A percentile compares a stretch with the other conserved stretches of the same genome.
phyloP scores from a whole-genome alignment of 2,329 filamentous ascomycete species.

The Fusarium tuaranense region DNA sequence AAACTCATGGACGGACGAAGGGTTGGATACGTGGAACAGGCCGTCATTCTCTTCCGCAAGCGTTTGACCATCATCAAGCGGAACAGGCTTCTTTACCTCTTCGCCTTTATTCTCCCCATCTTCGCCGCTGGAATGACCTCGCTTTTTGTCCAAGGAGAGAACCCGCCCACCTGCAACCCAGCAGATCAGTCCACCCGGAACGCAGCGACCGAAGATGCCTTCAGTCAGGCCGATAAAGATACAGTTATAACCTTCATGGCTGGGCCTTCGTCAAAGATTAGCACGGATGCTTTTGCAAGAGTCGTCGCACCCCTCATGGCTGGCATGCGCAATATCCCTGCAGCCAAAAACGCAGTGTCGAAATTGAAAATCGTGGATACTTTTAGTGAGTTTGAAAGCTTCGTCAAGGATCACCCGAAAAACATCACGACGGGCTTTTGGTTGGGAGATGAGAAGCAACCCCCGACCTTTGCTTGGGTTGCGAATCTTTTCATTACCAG shows the following conservation, averaged over 20 bases:
- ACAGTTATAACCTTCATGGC: conserved; percentile 44
- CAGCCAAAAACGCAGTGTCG: conserved; percentile 33
- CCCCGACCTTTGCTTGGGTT: conserved; percentile 78
- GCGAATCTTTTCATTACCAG: conserved; percentile 70
- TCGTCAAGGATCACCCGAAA: conserved; percentile 70
- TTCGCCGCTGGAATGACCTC: conserved; percentile 83
- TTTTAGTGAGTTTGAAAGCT: conserved; percentile 75
- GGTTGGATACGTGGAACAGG: conserved; percentile 78
- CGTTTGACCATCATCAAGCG: conserved; percentile 80
- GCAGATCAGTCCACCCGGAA: conserved; percentile 57
- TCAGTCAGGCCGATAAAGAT: conserved; percentile 51
- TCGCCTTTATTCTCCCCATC: conserved; percentile 82
- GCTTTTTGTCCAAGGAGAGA: conserved; percentile 74
- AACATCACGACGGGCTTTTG: conserved; percentile 83
- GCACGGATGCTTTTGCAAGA: conserved; percentile 40
- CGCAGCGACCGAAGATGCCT: conserved; percentile 50
- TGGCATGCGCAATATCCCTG: conserved; percentile 35
- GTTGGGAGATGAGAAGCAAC: conserved; percentile 69
- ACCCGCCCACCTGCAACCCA: conserved; percentile 64
- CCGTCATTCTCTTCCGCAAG: conserved; percentile 81
- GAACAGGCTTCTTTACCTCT: conserved; percentile 81
- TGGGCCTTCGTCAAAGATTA: conserved; percentile 54
- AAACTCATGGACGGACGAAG: conserved; percentile 75
- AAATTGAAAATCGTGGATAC: conserved; percentile 69
- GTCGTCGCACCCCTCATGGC: conserved; percentile 58